phyloP scores from a whole-genome alignment of 345 rosid species.

The Durio zibethinus region DNA sequence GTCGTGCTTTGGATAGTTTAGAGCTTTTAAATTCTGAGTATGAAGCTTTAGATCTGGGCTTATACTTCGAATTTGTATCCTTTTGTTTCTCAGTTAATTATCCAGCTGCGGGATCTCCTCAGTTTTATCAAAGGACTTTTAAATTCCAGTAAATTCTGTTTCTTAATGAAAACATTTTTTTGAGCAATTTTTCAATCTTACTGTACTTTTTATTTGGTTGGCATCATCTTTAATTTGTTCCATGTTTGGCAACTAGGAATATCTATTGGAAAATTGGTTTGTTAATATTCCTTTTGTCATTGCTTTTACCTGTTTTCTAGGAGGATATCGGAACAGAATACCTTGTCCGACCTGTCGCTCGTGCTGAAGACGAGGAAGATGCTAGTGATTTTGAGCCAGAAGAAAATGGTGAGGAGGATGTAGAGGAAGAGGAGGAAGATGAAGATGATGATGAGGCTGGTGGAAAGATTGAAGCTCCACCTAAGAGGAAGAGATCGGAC shows the following conservation, averaged over 20 bases:
- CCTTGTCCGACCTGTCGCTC: slow-evolving; percentile 72
- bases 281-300: not conserved
- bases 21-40: not conserved
- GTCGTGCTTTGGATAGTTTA: not conserved
- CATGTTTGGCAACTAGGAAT: slow-evolving; percentile 16
- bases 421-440: slow-evolving; percentile 44
- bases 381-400: slow-evolving; percentile 86
- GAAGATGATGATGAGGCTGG: slow-evolving; percentile 33
- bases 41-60: not conserved
- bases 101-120: not conserved
- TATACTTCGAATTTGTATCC: not conserved
- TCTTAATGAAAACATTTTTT: not conserved
- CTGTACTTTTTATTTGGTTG: not conserved
- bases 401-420: slow-evolving; percentile 72
- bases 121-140: not conserved
- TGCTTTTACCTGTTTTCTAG: slow-evolving; percentile 24
- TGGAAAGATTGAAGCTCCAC: slow-evolving; percentile 64
- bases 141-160: not conserved
- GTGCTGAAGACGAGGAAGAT: slow-evolving; percentile 85
- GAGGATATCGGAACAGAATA: slow-evolving; percentile 81
- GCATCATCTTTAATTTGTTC: not conserved
- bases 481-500: slow-evolving; percentile 63
- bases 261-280: not conserved
- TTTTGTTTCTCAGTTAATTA: not conserved
- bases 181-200: not conserved